phyloP scores from a whole-genome alignment of 2,329 filamentous ascomycete species.

The Aspergillus eucalypticola region DNA sequence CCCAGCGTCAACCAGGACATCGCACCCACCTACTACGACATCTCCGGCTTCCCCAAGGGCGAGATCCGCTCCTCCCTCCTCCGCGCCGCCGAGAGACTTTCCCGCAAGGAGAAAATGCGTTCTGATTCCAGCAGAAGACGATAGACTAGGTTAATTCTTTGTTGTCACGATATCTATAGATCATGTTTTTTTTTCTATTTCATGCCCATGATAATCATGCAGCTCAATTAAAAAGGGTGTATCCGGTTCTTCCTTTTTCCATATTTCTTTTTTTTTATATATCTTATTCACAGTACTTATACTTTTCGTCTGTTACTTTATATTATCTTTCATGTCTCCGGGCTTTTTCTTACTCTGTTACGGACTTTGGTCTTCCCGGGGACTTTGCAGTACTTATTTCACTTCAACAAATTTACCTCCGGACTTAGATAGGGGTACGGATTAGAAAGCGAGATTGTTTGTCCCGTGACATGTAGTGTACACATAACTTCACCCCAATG shows the following conservation, averaged over 20 bases:
- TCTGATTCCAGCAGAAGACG: conserved; percentile 36
- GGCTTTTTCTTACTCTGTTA: background rate
- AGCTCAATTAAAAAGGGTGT: conserved; percentile 5
- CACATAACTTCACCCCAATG: background rate
- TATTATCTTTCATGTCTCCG: background rate
- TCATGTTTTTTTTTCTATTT: conserved; percentile 5
- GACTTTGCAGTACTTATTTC: background rate
- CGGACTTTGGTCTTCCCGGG: background rate
- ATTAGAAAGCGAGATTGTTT: background rate
- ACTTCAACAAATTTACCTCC: background rate
- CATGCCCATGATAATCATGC: conserved; percentile 5
- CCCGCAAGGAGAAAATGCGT: conserved; percentile 55
- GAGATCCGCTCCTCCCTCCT: conserved; percentile 72
- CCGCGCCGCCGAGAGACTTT: conserved; percentile 56
- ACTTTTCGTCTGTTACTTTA: background rate
- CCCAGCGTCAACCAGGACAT: conserved; percentile 66
- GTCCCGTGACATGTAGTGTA: too few species aligned
- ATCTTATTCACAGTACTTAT: too few species aligned
- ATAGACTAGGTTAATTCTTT: conserved; percentile 23
- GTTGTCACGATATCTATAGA: conserved; percentile 8
- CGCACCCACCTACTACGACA: conserved; percentile 87
- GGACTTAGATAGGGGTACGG: background rate
- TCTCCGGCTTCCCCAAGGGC: conserved; percentile 77
- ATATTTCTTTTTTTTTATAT: background rate
- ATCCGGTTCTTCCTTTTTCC: background rate